Evolutionary conservation across 306 rosid genomes (phyloP).

Genomic region (Phaseolus lunatus): DNA sequence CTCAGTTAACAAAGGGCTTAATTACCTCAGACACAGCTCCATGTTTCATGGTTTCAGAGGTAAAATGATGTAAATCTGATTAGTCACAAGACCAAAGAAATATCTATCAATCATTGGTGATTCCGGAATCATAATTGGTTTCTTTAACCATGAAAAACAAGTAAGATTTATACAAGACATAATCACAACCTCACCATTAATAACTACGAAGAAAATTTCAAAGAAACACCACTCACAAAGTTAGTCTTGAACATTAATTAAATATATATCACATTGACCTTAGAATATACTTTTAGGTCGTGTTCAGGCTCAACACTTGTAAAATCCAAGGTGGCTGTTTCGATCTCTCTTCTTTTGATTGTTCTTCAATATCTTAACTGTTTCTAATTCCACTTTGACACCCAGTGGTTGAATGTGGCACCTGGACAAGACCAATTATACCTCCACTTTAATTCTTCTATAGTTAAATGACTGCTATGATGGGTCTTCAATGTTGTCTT

Average conservation of each 20-base stretch:
- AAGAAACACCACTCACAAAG: constrained; percentile 49
- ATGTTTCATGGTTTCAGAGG: constrained; percentile 37
- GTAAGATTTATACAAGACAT: constrained; percentile 53
- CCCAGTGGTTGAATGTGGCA: constrained; percentile 48
- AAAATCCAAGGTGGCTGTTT: constrained; percentile 72
- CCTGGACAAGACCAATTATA: constrained; percentile 44
- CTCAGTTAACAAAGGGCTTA: constrained; percentile 14
- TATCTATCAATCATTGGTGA: constrained; percentile 35
- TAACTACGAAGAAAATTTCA: constrained; percentile 45
- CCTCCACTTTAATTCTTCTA: constrained; percentile 49
- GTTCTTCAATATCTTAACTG: constrained; percentile 54
- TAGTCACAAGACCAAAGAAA: constrained; percentile 29
- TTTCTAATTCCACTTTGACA: constrained; percentile 49
- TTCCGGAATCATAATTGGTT: constrained; percentile 33
- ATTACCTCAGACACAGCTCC: constrained; percentile 20
- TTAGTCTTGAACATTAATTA: constrained; percentile 46
- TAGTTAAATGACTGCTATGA: constrained; percentile 37
- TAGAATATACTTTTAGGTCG: constrained; percentile 44
- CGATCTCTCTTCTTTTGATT: constrained; percentile 59
- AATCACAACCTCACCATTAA: constrained; percentile 43
- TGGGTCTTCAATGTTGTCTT: constrained; percentile 49
- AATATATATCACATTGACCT: constrained; percentile 49
- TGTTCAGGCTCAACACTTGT: constrained; percentile 71
- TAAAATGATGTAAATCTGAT: constrained; percentile 33
- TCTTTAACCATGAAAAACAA: constrained; percentile 30